Percentiles rank a stretch among this genome's conserved stretches.
phyloP scores from a whole-genome alignment of 2,329 filamentous ascomycete species.

The Didymellaceae sp. region DNA sequence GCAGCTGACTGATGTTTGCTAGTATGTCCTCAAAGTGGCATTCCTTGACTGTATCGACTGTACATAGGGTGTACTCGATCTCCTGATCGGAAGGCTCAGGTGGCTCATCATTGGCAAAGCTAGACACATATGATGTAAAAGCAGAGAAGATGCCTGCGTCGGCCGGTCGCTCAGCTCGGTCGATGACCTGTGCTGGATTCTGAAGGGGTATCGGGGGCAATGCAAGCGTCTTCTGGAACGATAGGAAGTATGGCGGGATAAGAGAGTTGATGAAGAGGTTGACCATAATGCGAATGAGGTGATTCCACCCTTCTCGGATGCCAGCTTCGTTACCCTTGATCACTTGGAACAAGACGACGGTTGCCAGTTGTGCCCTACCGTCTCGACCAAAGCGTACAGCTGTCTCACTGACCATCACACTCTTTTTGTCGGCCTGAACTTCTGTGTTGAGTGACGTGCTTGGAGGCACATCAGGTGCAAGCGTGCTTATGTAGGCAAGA shows the following conservation, averaged over 20 bases:
- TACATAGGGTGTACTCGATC: slow-evolving; percentile 91
- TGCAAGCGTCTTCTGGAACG: slow-evolving; percentile 68
- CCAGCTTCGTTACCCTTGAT: slow-evolving; percentile 83
- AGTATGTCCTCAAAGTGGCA: slow-evolving; percentile 86
- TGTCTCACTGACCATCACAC: slow-evolving; percentile 97
- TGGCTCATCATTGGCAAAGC: slow-evolving; percentile 96
- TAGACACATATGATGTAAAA: slow-evolving; percentile 96
- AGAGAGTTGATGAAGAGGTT: slow-evolving; percentile 97
- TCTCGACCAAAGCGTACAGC: slow-evolving; percentile 95
- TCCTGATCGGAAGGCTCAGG: slow-evolving; percentile 98
- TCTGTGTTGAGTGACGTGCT: slow-evolving; percentile 94
- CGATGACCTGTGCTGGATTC: slow-evolving; percentile 89
- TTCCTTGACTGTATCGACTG: slow-evolving; percentile 90
- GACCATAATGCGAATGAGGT: slow-evolving; percentile 87
- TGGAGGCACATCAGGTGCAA: slow-evolving; percentile 76
- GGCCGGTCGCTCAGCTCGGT: slow-evolving; percentile 76
- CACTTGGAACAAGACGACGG: slow-evolving; percentile 92
- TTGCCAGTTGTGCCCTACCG: slow-evolving; percentile 91
- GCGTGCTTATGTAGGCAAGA: slow-evolving; percentile 85
- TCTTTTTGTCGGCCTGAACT: slow-evolving; percentile 88
- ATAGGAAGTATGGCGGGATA: slow-evolving; percentile 78
- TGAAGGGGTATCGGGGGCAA: slow-evolving; percentile 87
- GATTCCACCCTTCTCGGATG: slow-evolving; percentile 78
- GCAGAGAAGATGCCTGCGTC: slow-evolving; percentile 92
- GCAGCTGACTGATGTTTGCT: slow-evolving; percentile 76